Evolutionary conservation across 2,329 filamentous ascomycete species (phyloP), one percentile per base, ranked within the genome.

Genomic region (Penicillium sp.): DNA sequence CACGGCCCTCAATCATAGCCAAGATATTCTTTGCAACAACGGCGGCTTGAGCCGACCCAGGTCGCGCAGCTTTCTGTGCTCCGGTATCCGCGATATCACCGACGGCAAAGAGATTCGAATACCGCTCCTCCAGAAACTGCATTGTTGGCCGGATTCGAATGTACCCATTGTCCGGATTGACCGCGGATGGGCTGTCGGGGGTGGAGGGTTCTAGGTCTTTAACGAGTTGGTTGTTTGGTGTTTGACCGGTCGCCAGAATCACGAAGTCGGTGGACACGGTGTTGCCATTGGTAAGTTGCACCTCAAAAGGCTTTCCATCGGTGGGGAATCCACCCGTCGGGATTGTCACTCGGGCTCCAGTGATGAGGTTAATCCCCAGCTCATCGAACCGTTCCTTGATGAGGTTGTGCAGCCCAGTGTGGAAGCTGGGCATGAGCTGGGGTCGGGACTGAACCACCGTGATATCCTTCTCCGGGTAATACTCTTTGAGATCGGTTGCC

Each of bases 231-330:
- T 77, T 79, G 40, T 79, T 79, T 0, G 79, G 76, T n/a, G 63
- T 75, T 64, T 81, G 79, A 3, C 79, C 79, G 0, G 76, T 81
- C 3, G 77, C 79, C 1, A 75, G 63, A 25, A 81, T 78, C 43
- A 68, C 78, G 64, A 71, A 78, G 70, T 63, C 66, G 43, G 60
- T 70, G 47, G 72, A 77, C 23, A 71, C 55, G 14, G 59, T 60
- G 2, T 62, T 62, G 20, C 71, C 70, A 33, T 71, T 67, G 9
- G 65, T 70, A 11, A 73, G 61, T 6, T 71, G 55, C 3, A 73
- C 67, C 5, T 63, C 50, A 23, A 69, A 71, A 0, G 61, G 35
- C 0, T 40, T 63, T 29, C 65, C 64, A 26, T 67, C 57, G 29
- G 55, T 63, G 1, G 67, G 66, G 22, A 72, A 71, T 3, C 70